Evolutionary conservation across 83 land plant species (phyloP), one percentile per base, ranked within the genome.

Genomic region (Picea mariana): DNA sequence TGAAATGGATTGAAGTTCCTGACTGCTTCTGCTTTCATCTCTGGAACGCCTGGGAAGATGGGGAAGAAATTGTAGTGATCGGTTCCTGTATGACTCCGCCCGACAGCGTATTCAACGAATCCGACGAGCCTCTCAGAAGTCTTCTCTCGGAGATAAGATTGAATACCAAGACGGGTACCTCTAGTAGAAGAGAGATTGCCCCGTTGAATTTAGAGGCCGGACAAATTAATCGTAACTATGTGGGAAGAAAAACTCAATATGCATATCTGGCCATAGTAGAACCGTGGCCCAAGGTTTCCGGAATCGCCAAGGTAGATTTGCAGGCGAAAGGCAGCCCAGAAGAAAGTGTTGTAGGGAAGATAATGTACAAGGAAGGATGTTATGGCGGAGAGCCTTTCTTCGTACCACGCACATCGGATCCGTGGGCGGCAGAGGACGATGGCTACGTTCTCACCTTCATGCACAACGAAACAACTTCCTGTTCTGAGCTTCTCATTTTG

Each of bases 1-100:
- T 89, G n/a, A 13, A 12, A n/a, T 87, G 91, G 91, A 66, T 89
- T 26, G 85, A 87, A 47, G 91, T 87, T 21, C 91, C 87, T 15
- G 85, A 67, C 15, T 88, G 92, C 75, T 90, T 90, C 84, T 88
- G 87, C 40, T 90, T 90, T 79, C 92, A 90, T 34, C 68, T 90
- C 0, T 90, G 92, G 92, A 91, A 91, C 67, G 87, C 93, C 6
- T 90, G 92, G 92, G 86, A 83, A 79, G 85, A 27, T 62, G 40
- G 75, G 6, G 85, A 79, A 3, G 95, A 89, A 16, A 78, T 94
- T 12, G 93, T 92, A 2, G 93, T 94, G 1, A 84, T 92, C 72
- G 95, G 89, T 18, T 94, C 96, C 15, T 94, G 95, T 86, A 94
- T 92, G 96, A 90, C 88, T 4, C 96, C 96, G 61, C 80, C 93